Base-by-base conservation (phyloP, 2,329 filamentous ascomycete genomes). In the Xylaria sp. region DNA sequence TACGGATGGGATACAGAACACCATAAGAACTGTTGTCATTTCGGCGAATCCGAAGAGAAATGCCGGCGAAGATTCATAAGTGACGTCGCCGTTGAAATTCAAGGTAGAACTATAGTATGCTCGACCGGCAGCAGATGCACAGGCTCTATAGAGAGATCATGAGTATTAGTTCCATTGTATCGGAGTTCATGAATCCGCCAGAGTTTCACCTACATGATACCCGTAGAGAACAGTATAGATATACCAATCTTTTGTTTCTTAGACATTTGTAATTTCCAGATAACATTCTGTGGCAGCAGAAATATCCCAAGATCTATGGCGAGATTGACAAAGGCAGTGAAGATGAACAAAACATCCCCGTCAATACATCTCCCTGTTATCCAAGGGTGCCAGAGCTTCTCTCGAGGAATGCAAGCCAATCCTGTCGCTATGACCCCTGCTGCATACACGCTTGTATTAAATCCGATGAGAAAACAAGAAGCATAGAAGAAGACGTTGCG, bases 231-330 rank as follows among this genome's bases (percentile, higher is more conserved):
- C n/a, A 74, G 56, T 1, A 71, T 31, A 11, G 69, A 72, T 13
- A 74, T 31, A 2, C 68, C 68, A 25, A 73, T 58, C 39, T 68
- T 72, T 22, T 67, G 64, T 36, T 81, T 81, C 56, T 76, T 78
- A 62, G 83, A 81, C 10, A 82, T 80, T 58, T 83, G 80, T 71
- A 84, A 81, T 57, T 82, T 83, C 75, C 81, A 81, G 50, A 82
- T 81, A 22, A 82, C 82, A 72, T 80, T 81, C 68, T 81, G 78
- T 67, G 81, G 82, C 29, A 84, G 73, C 63, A 83, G 78, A 5
- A 83, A 73, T 70, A 84, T 83, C 70, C 83, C 77, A 29, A 81
- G 76, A 11, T 79, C 77, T 63, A 82, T 83, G 67, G 81, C 78
- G 75, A 72, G 42, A 42, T 72, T 62, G 38, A 73, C 54, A 2